These are phyloP conservation scores for Aspergillus unguis DNA, from an alignment of 2,329 filamentous ascomycete genomes.

Conservation along the genomic window DNA sequence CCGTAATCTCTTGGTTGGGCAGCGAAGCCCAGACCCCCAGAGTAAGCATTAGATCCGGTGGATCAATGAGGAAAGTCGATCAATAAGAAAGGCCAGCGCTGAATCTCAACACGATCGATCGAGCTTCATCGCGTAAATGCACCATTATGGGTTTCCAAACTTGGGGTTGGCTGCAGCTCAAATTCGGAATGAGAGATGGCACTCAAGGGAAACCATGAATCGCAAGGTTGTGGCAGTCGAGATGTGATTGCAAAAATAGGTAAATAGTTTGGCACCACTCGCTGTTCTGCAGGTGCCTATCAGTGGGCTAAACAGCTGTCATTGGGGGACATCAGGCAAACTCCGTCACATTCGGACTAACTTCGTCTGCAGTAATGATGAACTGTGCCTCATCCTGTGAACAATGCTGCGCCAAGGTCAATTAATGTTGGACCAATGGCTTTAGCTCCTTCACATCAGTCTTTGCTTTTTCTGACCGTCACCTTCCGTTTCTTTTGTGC, in stretches of 20 bases:
- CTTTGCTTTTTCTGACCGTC: conserved; percentile 8
- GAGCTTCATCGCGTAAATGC: conserved; percentile 10
- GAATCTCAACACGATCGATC: neutral
- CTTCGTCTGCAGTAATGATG: conserved; percentile 15
- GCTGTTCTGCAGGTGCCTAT: conserved; percentile 19
- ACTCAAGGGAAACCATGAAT: conserved; percentile 8
- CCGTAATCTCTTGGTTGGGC: conserved; percentile 32
- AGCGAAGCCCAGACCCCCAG: conserved; percentile 24
- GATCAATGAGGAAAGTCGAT: neutral
- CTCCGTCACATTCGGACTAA: conserved; percentile 16
- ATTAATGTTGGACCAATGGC: conserved; percentile 14
- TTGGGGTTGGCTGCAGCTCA: conserved; percentile 3
- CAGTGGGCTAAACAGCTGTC: conserved; percentile 13
- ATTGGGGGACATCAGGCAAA: conserved; percentile 21
- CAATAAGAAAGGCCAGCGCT: neutral
- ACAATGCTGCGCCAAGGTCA: conserved; percentile 16
- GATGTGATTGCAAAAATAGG: conserved; percentile 9
- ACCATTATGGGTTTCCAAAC: conserved; percentile 7
- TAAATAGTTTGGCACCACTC: conserved; percentile 10
- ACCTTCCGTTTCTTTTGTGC: neutral
- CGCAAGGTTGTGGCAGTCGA: conserved; percentile 4
- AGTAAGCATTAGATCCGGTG: conserved; percentile 17
- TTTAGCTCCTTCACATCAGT: neutral
- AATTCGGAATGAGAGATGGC: conserved; percentile 7
- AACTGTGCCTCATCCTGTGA: conserved; percentile 19